Evolutionary conservation across 306 rosid species (phyloP), one percentile per base, ranked within the genome.

Genomic region (Castanea crenata): DNA sequence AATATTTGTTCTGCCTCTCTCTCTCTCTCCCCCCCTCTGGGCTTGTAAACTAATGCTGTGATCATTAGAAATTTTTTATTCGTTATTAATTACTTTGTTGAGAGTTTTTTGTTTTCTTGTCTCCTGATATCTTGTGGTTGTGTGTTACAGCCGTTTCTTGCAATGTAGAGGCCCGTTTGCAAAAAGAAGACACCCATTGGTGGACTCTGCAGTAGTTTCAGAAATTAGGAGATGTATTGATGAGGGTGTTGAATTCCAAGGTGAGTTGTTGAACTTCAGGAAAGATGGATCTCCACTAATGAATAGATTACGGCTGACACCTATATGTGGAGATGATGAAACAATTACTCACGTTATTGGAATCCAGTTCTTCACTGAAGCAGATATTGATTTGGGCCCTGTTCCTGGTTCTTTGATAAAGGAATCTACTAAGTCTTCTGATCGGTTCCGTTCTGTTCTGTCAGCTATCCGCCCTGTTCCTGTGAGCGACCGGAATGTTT

Each of bases 121-220:
- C 71, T 81, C 79, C 86, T 86, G 80, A 73, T 32, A 73, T 74
- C 54, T 81, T 55, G 55, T 56, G 75, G 46, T 70, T 74, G 77
- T 87, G 83, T 85, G 83, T 85, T 85, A 69, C 98, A 96, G 99
- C 82, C 99, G 99, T 51, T 96, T 96, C 87, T 84, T 96, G 92
- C 99, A 96, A 81, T 91, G 95, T 89, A 91, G 99, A 78, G 99
- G 99, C 65, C 99, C 99, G 44, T 96, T 91, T 80, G 97, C 99
- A 56, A 96, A 96, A 83, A 88, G 99, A 89, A 87, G 99, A 86
- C 99, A 96, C 81, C 94, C 97, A 49, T 85, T 93, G 84, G 98
- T 96, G 76, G 94, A 96, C 82, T 91, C 98, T 11, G 75, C 90
- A 5, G 91, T 96, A 71, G 88, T 96, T 85, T 82, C 94, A 76